phyloP scores from a whole-genome alignment of 2,329 filamentous ascomycete species.

The Colletotrichum costaricense region DNA sequence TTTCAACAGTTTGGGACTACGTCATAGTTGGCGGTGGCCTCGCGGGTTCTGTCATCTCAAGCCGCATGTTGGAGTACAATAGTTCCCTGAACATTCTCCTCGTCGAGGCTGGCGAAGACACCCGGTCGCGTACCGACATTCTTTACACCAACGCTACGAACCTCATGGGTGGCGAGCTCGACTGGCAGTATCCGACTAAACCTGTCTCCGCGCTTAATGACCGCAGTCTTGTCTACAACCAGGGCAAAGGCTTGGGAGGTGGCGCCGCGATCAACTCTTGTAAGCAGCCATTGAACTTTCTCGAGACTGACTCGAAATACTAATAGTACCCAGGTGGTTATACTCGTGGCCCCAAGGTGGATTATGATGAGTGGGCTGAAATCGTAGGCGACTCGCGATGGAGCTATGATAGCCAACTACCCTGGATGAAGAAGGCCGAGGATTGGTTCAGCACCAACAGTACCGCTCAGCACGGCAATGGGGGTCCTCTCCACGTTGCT shows the following conservation, averaged over 20 bases:
- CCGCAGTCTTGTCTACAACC: constrained; percentile 2
- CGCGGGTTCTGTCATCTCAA: constrained; percentile 49
- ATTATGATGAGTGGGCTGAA: constrained; percentile 18
- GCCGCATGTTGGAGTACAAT: constrained; percentile 41
- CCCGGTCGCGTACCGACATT: constrained; percentile 13
- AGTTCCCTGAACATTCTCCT: constrained; percentile 48
- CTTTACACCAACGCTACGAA: constrained; percentile 24
- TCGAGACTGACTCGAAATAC: background rate
- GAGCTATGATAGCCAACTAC: constrained; percentile 51
- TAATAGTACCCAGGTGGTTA: constrained; percentile 44
- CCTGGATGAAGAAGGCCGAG: constrained; percentile 28
- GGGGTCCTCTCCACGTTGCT: constrained; percentile 49
- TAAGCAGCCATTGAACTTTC: background rate
- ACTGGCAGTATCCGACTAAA: constrained; percentile 45
- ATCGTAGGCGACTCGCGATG: constrained; percentile 46
- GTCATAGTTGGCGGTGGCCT: constrained; percentile 53
- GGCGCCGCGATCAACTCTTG: constrained; percentile 24
- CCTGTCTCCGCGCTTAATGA: background rate
- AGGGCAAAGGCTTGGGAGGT: constrained; percentile 27
- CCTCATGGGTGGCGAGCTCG: constrained; percentile 40
- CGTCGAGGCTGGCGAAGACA: constrained; percentile 49
- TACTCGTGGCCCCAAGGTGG: constrained; percentile 52
- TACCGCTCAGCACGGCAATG: constrained; percentile 50
- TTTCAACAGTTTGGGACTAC: constrained; percentile 41
- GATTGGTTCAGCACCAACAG: constrained; percentile 42